These are phyloP conservation scores for Cyathus striatus DNA, from an alignment of 768 basidiomycete genomes.

Conservation along the genomic window DNA sequence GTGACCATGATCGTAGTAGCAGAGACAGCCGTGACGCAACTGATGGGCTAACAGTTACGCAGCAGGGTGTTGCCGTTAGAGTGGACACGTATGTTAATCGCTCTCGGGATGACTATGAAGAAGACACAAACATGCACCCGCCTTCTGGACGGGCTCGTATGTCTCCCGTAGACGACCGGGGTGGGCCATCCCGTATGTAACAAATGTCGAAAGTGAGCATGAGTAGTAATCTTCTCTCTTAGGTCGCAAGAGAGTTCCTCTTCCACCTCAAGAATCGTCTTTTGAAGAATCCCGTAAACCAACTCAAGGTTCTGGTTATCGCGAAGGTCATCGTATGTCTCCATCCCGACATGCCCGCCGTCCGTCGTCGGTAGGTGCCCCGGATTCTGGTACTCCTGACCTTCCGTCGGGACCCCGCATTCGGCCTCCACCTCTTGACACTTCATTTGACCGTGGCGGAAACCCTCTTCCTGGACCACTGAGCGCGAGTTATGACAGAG, in stretches of 20 bases:
- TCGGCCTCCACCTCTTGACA: too few species aligned
- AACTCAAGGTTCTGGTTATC: too few species aligned
- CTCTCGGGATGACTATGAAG: not conserved
- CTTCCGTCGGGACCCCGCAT: slow-evolving; percentile 1
- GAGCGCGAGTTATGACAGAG: not conserved
- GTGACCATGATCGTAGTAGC: too few species aligned
- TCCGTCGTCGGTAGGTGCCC: too few species aligned
- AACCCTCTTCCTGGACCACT: not conserved
- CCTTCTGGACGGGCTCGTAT: not conserved
- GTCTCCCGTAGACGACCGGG: not conserved
- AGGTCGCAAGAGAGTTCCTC: slow-evolving; percentile 36
- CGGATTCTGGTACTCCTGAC: not conserved
- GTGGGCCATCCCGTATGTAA: slow-evolving; percentile 24
- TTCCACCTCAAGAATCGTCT: slow-evolving; percentile 37
- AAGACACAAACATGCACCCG: not conserved
- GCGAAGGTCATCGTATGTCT: too few species aligned
- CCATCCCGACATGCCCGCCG: too few species aligned
- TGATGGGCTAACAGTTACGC: too few species aligned
- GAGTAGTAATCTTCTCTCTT: too few species aligned
- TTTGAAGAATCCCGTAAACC: too few species aligned
- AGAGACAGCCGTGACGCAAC: too few species aligned
- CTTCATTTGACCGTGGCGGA: too few species aligned
- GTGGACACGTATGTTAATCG: not conserved
- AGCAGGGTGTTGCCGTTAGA: not conserved
- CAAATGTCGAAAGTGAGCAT: too few species aligned